Percentiles rank a stretch among this genome's conserved stretches.
phyloP scores from a whole-genome alignment of 352 stramenopile genomes.

The Peronospora farinosa region DNA sequence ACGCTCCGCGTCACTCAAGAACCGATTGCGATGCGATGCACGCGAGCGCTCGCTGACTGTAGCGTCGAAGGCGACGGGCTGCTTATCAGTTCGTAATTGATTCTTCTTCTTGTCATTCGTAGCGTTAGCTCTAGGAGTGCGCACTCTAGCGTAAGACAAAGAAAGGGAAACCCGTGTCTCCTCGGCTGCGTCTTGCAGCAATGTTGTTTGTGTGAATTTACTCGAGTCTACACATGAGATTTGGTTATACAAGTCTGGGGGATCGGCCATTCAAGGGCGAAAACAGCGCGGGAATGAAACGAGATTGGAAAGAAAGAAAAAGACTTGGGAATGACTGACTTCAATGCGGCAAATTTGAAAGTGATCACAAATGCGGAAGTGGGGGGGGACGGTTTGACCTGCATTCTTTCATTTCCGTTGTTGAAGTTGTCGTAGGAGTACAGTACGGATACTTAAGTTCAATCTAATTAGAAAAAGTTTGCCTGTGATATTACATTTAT shows the following conservation, averaged over 20 bases:
- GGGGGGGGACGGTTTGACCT: background rate
- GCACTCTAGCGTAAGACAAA: slow-evolving; percentile 56
- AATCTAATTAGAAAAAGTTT: too few relatives aligned
- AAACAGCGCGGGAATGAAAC: background rate
- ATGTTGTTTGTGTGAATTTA: slow-evolving; percentile 26
- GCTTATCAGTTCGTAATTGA: slow-evolving; percentile 22
- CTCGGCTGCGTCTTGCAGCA: slow-evolving; percentile 18
- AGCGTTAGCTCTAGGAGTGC: slow-evolving; percentile 51
- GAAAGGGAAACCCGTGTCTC: slow-evolving; percentile 36
- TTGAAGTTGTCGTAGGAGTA: background rate
- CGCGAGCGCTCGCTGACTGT: slow-evolving; percentile 16
- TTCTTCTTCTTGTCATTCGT: slow-evolving; percentile 15
- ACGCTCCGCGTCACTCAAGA: slow-evolving; percentile 55
- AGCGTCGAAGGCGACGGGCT: slow-evolving; percentile 10
- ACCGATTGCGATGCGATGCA: slow-evolving; percentile 40
- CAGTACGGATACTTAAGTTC: too few relatives aligned
- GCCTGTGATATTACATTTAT: too few relatives aligned
- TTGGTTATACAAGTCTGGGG: slow-evolving; percentile 28
- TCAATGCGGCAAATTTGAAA: slow-evolving; percentile 14
- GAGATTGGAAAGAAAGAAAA: background rate
- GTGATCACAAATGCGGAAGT: slow-evolving; percentile 2
- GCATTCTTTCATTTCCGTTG: slow-evolving; percentile 6
- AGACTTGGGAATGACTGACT: background rate
- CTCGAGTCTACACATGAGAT: slow-evolving; percentile 27
- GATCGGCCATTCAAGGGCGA: slow-evolving; percentile 39